Conservation (phyloP, 192 early-diverging fungal genomes). For the Borealophlyctis nickersoniae region DNA sequence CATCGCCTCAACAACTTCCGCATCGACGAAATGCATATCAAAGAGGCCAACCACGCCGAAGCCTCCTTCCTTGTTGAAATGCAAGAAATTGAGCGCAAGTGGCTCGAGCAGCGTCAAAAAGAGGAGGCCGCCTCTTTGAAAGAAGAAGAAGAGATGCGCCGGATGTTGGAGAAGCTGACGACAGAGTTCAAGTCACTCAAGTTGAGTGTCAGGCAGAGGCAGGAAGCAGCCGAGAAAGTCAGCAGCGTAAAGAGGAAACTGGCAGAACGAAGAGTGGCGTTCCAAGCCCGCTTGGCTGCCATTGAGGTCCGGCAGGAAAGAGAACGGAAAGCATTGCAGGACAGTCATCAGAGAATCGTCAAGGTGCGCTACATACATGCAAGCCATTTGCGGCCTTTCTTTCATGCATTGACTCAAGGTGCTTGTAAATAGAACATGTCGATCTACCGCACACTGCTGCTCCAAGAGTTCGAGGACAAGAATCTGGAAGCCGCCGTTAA, state of each 20-base stretch:
- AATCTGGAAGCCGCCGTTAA: no score
- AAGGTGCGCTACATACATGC: constrained; percentile 20
- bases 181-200: constrained; percentile 23
- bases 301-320: constrained; percentile 30
- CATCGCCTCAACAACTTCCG: constrained; percentile 36
- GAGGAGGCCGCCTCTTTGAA: constrained; percentile 25
- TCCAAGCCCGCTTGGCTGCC: constrained; percentile 9
- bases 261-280: constrained; percentile 16
- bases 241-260: constrained; percentile 19
- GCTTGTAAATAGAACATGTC: constrained; percentile 23
- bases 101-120: constrained; percentile 10
- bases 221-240: constrained; percentile 20
- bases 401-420: no score
- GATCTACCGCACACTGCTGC: constrained; percentile 25
- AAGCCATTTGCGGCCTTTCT: no score
- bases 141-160: constrained; percentile 28
- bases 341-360: constrained; percentile 25
- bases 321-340: constrained; percentile 29
- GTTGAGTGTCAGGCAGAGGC: constrained; percentile 15
- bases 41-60: constrained; percentile 31
- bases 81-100: constrained; percentile 22
- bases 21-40: constrained; percentile 32
- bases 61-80: constrained; percentile 15
- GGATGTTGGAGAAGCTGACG: constrained; percentile 31
- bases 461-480: constrained; percentile 24